Evolutionary conservation across 495 filamentous ascomycete genomes (phyloP).

Genomic region (Sordaria brevicollis): DNA sequence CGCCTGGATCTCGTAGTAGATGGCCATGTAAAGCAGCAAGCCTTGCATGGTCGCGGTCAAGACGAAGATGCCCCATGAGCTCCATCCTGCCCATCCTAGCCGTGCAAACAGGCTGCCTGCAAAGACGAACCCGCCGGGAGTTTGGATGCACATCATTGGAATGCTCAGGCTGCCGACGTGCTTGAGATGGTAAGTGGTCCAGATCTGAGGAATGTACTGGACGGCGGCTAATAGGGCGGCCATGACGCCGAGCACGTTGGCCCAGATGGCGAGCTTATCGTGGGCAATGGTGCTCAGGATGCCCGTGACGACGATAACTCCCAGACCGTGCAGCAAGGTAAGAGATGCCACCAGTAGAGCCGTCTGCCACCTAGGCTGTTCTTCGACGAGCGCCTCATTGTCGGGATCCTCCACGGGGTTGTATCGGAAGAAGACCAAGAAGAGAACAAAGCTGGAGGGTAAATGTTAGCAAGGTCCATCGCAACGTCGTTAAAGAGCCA

Average conservation of each 20-base stretch:
- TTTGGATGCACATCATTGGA: conserved; percentile 98
- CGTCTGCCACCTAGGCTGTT: conserved; percentile 57
- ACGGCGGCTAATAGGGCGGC: conserved; percentile 69
- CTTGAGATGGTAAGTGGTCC: conserved; percentile 73
- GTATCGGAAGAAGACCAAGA: conserved; percentile 71
- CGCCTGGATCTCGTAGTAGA: conserved; percentile 55
- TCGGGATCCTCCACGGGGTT: conserved; percentile 42
- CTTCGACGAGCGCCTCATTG: conserved; percentile 15
- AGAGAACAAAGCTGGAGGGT: conserved; percentile 61
- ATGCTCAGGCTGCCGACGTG: conserved; percentile 84
- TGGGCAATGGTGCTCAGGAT: conserved; percentile 49
- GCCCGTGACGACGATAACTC: conserved; percentile 54
- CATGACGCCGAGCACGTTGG: conserved; percentile 71
- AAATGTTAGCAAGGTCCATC: background rate
- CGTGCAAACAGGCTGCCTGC: conserved; percentile 73
- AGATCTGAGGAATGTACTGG: conserved; percentile 93
- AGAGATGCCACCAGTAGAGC: conserved; percentile 60
- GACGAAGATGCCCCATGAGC: conserved; percentile 82
- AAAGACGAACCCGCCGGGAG: conserved; percentile 82
- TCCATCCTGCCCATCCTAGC: conserved; percentile 79
- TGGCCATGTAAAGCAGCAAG: conserved; percentile 65
- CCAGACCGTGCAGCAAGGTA: conserved; percentile 61
- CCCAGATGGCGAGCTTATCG: conserved; percentile 56
- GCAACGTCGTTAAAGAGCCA: conserved; percentile 1
- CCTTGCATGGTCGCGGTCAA: conserved; percentile 83